Base-by-base conservation (phyloP, 495 filamentous ascomycete genomes). In the Trichoderma gamsii region DNA sequence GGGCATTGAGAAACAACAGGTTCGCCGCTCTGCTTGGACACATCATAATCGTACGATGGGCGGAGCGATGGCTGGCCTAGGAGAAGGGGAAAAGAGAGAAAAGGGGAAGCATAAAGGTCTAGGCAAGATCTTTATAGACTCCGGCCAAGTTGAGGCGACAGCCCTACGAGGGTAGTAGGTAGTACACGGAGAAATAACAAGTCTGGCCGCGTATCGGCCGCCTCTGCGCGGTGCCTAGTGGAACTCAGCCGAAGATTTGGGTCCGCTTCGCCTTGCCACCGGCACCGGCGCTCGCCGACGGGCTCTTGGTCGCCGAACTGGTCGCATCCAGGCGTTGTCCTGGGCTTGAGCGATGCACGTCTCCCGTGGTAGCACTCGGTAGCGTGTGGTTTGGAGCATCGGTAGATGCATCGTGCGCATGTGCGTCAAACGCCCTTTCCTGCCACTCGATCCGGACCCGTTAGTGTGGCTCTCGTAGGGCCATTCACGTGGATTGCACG, bases 1-100 rank as follows among this genome's bases (percentile, higher is more conserved):
- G 18, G 49, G 16, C 18, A 21, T n/a, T 16, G 49, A 25, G n/a
- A 52, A 3, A 16, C n/a, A 9, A n/a, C n/a, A 9, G 49, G 1
- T 52, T 52, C 49, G 49, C 49, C n/a, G 16, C n/a, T 9, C 18
- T 21, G 18, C 43, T 6, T 52, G 49, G 49, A 1, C 3, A 9
- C 49, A 52, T 52, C 49, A 52, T 52, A 52, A 52, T 52, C 49
- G 49, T 52, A 52, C 49, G 49, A 52, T 52, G 49, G 49, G 49
- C n/a, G 3, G 18, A 4, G n/a, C 49, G 15, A 21, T 9, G 49
- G 49, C 35, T 38, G 44, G n/a, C 15, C 44, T 16, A 49, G 4
- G 6, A n/a, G 44, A 49, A 49, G n/a, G 44, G 3, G 15, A 16
- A 49, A 49, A 5, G 44, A 12, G 15, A 12, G 44, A 29, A 29